phyloP scores from a whole-genome alignment of 108 stramenopile genomes.

The Cyclotella sp. region DNA sequence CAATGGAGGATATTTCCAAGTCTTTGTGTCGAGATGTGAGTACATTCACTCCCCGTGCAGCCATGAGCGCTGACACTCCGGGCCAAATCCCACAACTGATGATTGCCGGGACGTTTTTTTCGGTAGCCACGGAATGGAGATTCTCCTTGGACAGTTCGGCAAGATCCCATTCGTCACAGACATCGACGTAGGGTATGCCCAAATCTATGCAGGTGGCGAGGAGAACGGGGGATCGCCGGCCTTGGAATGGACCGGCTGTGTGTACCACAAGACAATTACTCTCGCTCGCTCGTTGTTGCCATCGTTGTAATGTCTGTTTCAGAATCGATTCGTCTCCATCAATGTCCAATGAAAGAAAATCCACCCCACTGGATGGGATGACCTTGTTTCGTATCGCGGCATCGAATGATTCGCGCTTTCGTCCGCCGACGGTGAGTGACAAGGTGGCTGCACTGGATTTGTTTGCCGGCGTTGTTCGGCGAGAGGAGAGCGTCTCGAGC shows the following conservation, averaged over 20 bases:
- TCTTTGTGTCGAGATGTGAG: conserved; percentile 21
- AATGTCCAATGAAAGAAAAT: conserved; percentile 34
- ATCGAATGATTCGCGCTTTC: conserved; percentile 23
- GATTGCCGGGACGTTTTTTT: conserved; percentile 52
- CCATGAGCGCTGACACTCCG: conserved; percentile 60
- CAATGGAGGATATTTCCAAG: conserved; percentile 44
- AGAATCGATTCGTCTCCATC: conserved; percentile 11
- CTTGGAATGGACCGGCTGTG: conserved; percentile 90
- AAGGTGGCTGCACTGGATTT: no score
- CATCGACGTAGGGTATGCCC: conserved; percentile 78
- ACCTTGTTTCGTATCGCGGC: conserved; percentile 4
- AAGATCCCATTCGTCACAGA: conserved; percentile 86
- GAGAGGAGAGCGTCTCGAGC: conserved; percentile 29
- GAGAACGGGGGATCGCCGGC: conserved; percentile 57
- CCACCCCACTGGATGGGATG: conserved; percentile 26
- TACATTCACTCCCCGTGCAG: conserved; percentile 37
- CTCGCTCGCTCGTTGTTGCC: background rate
- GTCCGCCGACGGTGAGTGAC: conserved; percentile 20
- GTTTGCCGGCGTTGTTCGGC: background rate
- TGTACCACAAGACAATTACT: conserved; percentile 67
- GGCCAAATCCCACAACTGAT: conserved; percentile 66
- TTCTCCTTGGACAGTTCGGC: conserved; percentile 63
- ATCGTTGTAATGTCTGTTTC: conserved; percentile 1
- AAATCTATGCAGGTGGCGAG: conserved; percentile 55
- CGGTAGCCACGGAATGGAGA: conserved; percentile 37